Evolutionary conservation across 164 flowering plant genomes (phyloP).

Genomic region (Annona squamosa): DNA sequence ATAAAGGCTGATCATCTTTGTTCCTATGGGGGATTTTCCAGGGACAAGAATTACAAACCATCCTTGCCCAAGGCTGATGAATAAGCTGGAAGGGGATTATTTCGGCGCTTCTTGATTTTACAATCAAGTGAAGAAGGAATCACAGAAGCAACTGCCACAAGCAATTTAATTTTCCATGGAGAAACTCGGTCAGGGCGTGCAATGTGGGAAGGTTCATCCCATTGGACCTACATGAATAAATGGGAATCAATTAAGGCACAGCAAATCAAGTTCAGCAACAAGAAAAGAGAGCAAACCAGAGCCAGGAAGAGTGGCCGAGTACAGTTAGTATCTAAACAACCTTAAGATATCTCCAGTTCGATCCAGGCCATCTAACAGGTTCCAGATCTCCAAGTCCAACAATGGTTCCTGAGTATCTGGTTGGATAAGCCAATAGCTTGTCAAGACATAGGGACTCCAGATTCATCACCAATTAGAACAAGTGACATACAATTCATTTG

Average conservation of each 20-base stretch:
- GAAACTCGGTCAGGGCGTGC: conserved; percentile 37
- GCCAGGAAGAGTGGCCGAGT: background rate
- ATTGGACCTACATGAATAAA: conserved; percentile 34
- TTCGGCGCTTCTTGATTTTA: conserved; percentile 23
- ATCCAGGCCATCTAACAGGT: conserved; percentile 41
- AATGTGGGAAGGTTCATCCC: conserved; percentile 35
- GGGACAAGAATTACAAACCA: conserved; percentile 21
- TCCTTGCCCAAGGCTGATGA: conserved; percentile 12
- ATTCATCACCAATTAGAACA: no score
- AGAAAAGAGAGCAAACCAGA: background rate
- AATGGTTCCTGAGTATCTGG: conserved; percentile 41
- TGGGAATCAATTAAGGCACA: background rate
- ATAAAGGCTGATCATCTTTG: background rate
- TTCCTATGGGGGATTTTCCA: background rate
- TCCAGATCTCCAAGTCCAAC: conserved; percentile 40
- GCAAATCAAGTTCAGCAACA: background rate
- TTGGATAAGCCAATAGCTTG: conserved; percentile 1
- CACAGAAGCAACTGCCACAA: conserved; percentile 6
- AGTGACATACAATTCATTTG: no score
- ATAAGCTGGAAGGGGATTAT: conserved; percentile 10
- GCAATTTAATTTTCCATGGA: conserved; percentile 46
- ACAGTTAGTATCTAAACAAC: conserved; percentile 15
- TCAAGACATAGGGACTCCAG: background rate
- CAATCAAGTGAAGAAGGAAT: conserved; percentile 11
- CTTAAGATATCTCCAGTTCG: conserved; percentile 54